Percentiles rank a stretch among this genome's conserved stretches.
These are phyloP conservation scores for Prunus davidiana DNA, from an alignment of 306 rosid genomes.

Conservation along the genomic window DNA sequence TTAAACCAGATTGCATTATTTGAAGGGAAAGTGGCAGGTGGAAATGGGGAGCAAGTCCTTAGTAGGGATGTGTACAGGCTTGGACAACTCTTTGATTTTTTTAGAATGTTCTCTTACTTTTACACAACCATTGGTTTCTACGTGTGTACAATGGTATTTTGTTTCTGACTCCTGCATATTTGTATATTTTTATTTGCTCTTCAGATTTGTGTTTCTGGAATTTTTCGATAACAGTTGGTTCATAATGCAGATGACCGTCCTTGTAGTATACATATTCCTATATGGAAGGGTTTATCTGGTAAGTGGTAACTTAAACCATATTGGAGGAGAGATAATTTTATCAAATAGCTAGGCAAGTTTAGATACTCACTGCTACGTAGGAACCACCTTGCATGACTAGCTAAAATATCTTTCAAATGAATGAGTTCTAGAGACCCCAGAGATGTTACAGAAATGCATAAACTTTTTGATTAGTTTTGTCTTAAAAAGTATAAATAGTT, in stretches of 20 bases:
- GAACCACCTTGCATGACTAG: not conserved
- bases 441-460: not conserved
- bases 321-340: not conserved
- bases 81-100: slow-evolving; percentile 94
- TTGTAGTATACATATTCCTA: slow-evolving; percentile 79
- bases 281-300: slow-evolving; percentile 96
- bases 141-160: slow-evolving; percentile 87
- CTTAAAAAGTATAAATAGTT: not conserved
- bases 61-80: slow-evolving; percentile 92
- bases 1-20: slow-evolving; percentile 97
- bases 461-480: too few species aligned
- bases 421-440: not conserved
- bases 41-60: slow-evolving; percentile 97
- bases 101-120: slow-evolving; percentile 93
- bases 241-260: slow-evolving; percentile 89
- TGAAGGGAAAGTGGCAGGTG: slow-evolving; percentile 99
- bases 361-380: not conserved
- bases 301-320: slow-evolving; percentile 21
- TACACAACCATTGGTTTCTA: slow-evolving; percentile 95
- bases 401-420: not conserved
- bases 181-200: not conserved
- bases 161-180: not conserved
- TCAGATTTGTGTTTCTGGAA: not conserved
- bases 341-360: not conserved
- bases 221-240: slow-evolving; percentile 18